Percentiles rank a stretch among this genome's conserved stretches.
phyloP scores from a whole-genome alignment of 2,329 filamentous ascomycete genomes.

The Fusarium sp. region DNA sequence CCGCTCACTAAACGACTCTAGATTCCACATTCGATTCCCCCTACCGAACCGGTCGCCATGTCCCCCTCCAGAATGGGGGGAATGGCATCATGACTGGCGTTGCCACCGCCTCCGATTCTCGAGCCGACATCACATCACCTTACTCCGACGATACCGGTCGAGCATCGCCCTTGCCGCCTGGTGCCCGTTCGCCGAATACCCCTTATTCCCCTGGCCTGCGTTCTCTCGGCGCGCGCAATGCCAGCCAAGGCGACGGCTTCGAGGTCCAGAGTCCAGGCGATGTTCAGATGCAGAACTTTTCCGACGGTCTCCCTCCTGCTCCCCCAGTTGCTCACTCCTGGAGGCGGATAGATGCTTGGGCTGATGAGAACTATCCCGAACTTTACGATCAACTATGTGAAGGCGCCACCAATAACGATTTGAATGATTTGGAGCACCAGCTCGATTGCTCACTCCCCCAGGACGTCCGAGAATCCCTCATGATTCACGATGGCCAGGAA shows the following conservation, averaged over 20 bases:
- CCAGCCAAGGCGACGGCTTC: conserved; percentile 73
- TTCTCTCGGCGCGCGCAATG: conserved; percentile 77
- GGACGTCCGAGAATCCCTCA: conserved; percentile 92
- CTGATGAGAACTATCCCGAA: conserved; percentile 95
- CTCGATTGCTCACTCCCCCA: conserved; percentile 93
- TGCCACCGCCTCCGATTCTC: conserved; percentile 89
- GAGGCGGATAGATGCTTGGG: conserved; percentile 93
- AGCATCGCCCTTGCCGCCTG: conserved; percentile 59
- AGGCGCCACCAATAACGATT: conserved; percentile 90
- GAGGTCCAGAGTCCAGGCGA: conserved; percentile 82
- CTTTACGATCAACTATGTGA: conserved; percentile 94
- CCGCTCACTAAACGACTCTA: conserved; percentile 52
- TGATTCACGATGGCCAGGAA: conserved; percentile 96
- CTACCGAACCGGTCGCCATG: conserved; percentile 89
- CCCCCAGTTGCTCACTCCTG: conserved; percentile 92
- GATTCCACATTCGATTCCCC: conserved; percentile 95
- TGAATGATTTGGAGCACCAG: conserved; percentile 97
- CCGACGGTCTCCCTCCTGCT: conserved; percentile 88
- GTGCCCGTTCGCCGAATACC: conserved; percentile 62
- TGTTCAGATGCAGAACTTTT: conserved; percentile 96
- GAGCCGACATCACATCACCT: conserved; percentile 82
- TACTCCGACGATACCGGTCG: conserved; percentile 79
- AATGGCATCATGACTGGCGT: conserved; percentile 88
- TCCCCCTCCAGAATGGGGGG: conserved; percentile 85
- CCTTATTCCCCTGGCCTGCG: conserved; percentile 93